Conservation (phyloP, 202 grass and related monocot species). For the Panicum hallii region DNA sequence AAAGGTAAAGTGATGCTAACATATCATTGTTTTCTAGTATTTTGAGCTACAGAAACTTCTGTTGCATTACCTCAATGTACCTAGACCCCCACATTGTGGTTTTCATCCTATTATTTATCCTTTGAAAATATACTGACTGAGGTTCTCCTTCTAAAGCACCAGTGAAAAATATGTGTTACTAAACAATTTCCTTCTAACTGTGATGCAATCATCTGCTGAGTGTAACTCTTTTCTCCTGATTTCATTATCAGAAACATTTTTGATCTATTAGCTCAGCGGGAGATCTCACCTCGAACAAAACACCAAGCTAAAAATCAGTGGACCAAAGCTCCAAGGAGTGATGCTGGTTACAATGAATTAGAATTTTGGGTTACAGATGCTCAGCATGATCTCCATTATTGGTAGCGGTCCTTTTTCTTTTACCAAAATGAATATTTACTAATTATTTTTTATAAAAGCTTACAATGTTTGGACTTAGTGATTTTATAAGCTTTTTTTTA, state of each 20-base stretch:
- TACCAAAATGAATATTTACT: not conserved
- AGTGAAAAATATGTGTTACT: conserved; percentile 1
- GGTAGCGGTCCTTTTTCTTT: conserved; percentile 53
- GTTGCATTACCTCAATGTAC: conserved; percentile 14
- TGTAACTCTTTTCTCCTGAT: conserved; percentile 32
- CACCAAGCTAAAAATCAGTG: conserved; percentile 75
- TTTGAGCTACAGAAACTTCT: not conserved
- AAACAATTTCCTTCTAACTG: not conserved
- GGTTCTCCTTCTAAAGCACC: conserved; percentile 17
- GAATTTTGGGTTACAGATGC: conserved; percentile 67
- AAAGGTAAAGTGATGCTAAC: conserved; percentile 24
- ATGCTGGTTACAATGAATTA: conserved; percentile 46
- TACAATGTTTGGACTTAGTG: not conserved
- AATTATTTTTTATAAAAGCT: not conserved
- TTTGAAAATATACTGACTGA: conserved; percentile 13
- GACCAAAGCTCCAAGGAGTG: conserved; percentile 47
- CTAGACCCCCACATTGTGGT: not conserved
- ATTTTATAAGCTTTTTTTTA: conserved; percentile 27
- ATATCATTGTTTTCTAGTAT: conserved; percentile 2
- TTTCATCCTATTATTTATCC: not conserved
- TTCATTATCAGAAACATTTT: conserved; percentile 72
- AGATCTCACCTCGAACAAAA: conserved; percentile 83
- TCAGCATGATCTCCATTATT: conserved; percentile 77
- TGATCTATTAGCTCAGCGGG: conserved; percentile 82
- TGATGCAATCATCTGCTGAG: conserved; percentile 32